A percentile compares a stretch with the other conserved stretches of the same genome.
phyloP scores from a whole-genome alignment of 345 rosid species.

The Limnanthes douglasii region DNA sequence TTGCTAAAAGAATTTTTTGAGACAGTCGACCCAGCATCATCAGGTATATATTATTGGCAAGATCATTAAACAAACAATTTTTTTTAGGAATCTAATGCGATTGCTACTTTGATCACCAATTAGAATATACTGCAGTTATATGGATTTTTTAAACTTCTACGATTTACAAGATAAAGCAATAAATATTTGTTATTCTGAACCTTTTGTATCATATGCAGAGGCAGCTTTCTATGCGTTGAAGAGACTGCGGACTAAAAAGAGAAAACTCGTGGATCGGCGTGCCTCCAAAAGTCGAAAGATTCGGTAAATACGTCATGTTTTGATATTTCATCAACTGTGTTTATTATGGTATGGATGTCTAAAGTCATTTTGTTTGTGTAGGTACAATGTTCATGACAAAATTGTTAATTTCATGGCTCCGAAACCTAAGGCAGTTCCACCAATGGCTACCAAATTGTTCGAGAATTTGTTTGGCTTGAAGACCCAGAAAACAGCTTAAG shows the following conservation, averaged over 20 bases:
- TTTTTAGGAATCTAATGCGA: neutral
- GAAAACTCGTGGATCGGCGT: slow-evolving; percentile 71
- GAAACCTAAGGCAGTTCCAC: slow-evolving; percentile 35
- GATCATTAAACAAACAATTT: neutral
- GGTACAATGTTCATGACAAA: slow-evolving; percentile 77
- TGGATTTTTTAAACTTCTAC: neutral
- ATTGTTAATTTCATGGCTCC: slow-evolving; percentile 84
- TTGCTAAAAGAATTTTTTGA: slow-evolving; percentile 77
- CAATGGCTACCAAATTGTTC: slow-evolving; percentile 62
- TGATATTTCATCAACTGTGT: neutral
- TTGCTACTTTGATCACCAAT: too few relatives aligned
- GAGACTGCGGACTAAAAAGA: slow-evolving; percentile 64
- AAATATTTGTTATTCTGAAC: neutral
- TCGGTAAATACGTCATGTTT: slow-evolving; percentile 19
- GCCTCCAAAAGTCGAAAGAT: slow-evolving; percentile 92
- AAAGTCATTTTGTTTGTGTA: slow-evolving; percentile 6
- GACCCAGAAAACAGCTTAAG: too few relatives aligned
- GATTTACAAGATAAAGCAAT: neutral
- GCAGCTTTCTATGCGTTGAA: slow-evolving; percentile 56
- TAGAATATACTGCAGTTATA: too few relatives aligned
- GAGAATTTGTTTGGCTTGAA: slow-evolving; percentile 68
- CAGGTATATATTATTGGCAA: slow-evolving; percentile 22
- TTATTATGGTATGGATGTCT: neutral
- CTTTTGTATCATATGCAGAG: slow-evolving; percentile 23
- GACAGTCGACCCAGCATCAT: slow-evolving; percentile 49